A percentile compares a stretch with the other conserved stretches of the same genome.
Evolutionary conservation across 116 monocot species (phyloP).

Genomic region (Dioscorea cayenensis): DNA sequence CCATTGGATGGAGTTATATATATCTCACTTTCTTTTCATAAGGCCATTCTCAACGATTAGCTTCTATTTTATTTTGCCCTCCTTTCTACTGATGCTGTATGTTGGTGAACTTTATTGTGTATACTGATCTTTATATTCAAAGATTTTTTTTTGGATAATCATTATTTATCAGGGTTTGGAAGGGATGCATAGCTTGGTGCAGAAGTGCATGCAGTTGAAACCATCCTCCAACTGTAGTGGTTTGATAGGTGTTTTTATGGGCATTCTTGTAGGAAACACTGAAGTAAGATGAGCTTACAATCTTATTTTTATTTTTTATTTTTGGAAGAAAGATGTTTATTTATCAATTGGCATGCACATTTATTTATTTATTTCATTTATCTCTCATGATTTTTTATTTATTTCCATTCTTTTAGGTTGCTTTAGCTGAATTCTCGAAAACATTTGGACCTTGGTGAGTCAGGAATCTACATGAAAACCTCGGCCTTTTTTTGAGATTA

Average conservation of each 20-base stretch:
- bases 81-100: neutral
- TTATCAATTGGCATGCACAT: neutral
- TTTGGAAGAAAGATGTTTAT: neutral
- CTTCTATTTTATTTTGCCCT: neutral
- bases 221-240: conserved; percentile 36
- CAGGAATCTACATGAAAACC: neutral
- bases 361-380: neutral
- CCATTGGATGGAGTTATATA: conserved; percentile 88
- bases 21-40: conserved; percentile 75
- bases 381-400: conserved; percentile 7
- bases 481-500: neutral
- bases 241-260: conserved; percentile 47
- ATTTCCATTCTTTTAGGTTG: conserved; percentile 48
- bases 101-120: neutral
- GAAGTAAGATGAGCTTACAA: conserved; percentile 38
- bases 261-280: conserved; percentile 79
- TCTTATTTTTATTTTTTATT: too few species aligned
- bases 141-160: too few species aligned
- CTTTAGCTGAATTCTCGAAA: conserved; percentile 82
- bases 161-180: conserved; percentile 66
- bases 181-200: conserved; percentile 61
- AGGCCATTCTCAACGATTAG: conserved; percentile 74
- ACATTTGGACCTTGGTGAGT: conserved; percentile 88
- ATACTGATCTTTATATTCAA: neutral
- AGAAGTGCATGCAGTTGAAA: conserved; percentile 84